Percentiles rank a stretch among this genome's conserved stretches.
Conservation (phyloP, 2,329 filamentous ascomycete species). For the Escovopsis sp. region DNA sequence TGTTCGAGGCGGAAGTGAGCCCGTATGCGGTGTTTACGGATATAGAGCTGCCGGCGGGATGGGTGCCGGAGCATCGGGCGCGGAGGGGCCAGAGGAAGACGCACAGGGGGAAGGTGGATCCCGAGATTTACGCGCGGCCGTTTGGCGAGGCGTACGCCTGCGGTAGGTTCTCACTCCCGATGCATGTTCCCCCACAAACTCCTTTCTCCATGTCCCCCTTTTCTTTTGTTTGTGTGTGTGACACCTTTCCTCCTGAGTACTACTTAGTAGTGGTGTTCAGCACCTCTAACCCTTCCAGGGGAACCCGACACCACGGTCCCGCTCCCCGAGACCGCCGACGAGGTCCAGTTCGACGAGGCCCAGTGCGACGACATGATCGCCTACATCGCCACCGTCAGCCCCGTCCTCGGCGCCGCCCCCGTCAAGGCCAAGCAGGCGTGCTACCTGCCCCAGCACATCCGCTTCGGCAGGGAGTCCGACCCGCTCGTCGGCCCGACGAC, state of each 20-base stretch:
- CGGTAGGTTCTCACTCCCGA: conserved; percentile 30
- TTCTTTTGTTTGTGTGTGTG: no score
- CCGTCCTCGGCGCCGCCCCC: conserved; percentile 51
- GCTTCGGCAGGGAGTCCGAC: conserved; percentile 42
- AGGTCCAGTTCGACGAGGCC: conserved; percentile 57
- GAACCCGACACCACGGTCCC: conserved; percentile 66
- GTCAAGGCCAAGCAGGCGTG: conserved; percentile 73
- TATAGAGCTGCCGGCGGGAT: conserved; percentile 56
- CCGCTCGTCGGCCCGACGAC: conserved; percentile 67
- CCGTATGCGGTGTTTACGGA: conserved; percentile 76
- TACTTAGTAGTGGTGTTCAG: no score
- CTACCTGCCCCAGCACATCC: conserved; percentile 68
- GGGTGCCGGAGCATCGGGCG: conserved; percentile 35
- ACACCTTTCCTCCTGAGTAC: no score
- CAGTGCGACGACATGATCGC: conserved; percentile 77
- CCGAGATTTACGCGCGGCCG: conserved; percentile 86
- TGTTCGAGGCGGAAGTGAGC: conserved; percentile 48
- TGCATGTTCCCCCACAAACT: background rate
- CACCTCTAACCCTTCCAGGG: conserved; percentile 21
- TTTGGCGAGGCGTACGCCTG: conserved; percentile 87
- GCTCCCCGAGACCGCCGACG: conserved; percentile 59
- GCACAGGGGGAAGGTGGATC: conserved; percentile 53
- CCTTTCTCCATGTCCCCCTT: no score
- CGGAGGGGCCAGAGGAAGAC: conserved; percentile 32
- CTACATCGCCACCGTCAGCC: conserved; percentile 52